Base-by-base conservation (phyloP, 2,329 filamentous ascomycete genomes). In the Decorospora gaudefroyi region DNA sequence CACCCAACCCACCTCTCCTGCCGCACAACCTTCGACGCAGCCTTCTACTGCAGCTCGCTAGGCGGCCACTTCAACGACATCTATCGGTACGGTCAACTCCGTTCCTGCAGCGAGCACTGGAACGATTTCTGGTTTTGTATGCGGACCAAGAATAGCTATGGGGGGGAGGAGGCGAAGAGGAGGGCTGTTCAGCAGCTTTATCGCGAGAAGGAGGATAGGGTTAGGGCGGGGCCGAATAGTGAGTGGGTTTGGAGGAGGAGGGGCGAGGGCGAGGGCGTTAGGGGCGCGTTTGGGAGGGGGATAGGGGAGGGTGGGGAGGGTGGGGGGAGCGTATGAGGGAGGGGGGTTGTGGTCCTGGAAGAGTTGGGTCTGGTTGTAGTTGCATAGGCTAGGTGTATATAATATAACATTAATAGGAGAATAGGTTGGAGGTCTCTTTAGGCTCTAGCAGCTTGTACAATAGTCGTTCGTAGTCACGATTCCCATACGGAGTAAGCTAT, bases 111-210 rank as follows among this genome's bases (percentile, higher is more conserved):
- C 50, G 87, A 95, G 56, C 85, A 90, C 52, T 96, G 92, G 90
- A 81, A 86, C 49, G 88, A 96, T 71, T 97, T 96, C 72, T 95
- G 91, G 88, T 92, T 96, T 74, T 99, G 93, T 77, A 96, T 97
- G 91, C 85, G 88, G 53, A 85, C 84, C 25, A 84, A 86, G 61
- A 60, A 61, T 15, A 78, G 79, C 2, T 83, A 83, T 62, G 70
- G 78, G 0, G 79, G 81, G 16, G 72, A 78, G 29, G 74, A 83
- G 55, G 52, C 53, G 22, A 82, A 83, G 60, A 83, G 80, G 47
- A 79, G 72, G 52, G 65, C 73, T 58, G 79, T 95, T 42, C 76
- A 77, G 48, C 82, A 83, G 33, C 82, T 85, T 70, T 89, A 91
- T 72, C 77, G 82, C 51, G 77, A 80, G 53, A 86, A 85, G 70